Conservation (phyloP, 495 filamentous ascomycete genomes). For the Xylaria telfairii region DNA sequence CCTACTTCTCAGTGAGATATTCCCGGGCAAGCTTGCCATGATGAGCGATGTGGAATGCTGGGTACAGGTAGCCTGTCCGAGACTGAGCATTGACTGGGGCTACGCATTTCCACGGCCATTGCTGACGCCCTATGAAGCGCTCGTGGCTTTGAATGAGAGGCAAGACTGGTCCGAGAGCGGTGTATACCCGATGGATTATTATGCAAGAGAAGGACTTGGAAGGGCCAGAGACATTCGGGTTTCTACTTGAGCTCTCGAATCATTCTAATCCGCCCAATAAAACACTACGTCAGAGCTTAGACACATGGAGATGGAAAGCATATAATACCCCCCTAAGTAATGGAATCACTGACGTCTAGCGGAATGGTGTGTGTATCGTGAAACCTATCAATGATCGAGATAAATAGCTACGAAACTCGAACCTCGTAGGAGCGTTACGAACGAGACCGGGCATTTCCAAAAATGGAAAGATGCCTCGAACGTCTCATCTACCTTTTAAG, state of each 20-base stretch:
- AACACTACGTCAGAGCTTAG: background rate
- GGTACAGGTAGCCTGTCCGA: slow-evolving; percentile 96
- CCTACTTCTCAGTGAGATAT: slow-evolving; percentile 88
- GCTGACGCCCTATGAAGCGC: slow-evolving; percentile 92
- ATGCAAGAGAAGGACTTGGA: slow-evolving; percentile 89
- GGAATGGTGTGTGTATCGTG: too few relatives aligned
- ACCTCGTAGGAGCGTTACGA: too few relatives aligned
- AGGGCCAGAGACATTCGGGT: slow-evolving; percentile 61
- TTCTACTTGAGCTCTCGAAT: slow-evolving; percentile 22
- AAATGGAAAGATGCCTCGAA: too few relatives aligned
- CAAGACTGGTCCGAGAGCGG: slow-evolving; percentile 74
- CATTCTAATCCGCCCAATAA: background rate
- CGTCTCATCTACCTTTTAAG: too few relatives aligned
- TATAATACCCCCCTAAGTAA: background rate
- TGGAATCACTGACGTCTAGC: background rate
- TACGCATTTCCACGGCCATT: slow-evolving; percentile 92
- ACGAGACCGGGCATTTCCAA: too few relatives aligned
- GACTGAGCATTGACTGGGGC: slow-evolving; percentile 97
- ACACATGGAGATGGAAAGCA: background rate
- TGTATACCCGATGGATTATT: slow-evolving; percentile 98
- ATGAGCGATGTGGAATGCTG: slow-evolving; percentile 95
- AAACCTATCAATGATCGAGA: too few relatives aligned
- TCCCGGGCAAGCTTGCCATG: slow-evolving; percentile 89
- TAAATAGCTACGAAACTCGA: too few relatives aligned
- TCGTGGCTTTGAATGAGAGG: slow-evolving; percentile 79